Evolutionary conservation across 2,329 filamentous ascomycete genomes (phyloP).

Genomic region (Aspergillus sp.): DNA sequence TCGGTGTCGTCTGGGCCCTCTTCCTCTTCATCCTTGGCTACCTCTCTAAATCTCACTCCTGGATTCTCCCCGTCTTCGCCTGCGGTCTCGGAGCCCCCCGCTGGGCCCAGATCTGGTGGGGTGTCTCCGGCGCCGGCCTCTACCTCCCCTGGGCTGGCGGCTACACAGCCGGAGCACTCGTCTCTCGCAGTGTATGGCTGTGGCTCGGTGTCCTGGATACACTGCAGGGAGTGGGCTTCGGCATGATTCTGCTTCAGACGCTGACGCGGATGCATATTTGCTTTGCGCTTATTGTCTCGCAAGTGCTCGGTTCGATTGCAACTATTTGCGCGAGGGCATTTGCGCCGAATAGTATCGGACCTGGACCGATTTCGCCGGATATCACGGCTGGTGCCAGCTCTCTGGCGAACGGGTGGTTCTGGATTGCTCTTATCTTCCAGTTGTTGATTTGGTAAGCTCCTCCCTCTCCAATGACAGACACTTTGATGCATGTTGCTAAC

Average conservation of each 20-base stretch:
- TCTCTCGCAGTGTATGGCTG: slow-evolving; percentile 56
- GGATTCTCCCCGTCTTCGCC: slow-evolving; percentile 62
- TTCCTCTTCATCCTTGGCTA: slow-evolving; percentile 43
- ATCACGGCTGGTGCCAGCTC: slow-evolving; percentile 44
- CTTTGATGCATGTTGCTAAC: not conserved
- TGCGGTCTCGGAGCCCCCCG: slow-evolving; percentile 59
- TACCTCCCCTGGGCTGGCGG: slow-evolving; percentile 58
- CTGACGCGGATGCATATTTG: slow-evolving; percentile 59
- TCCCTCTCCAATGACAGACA: slow-evolving; percentile 30
- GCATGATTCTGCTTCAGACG: slow-evolving; percentile 62
- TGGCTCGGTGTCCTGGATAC: slow-evolving; percentile 62
- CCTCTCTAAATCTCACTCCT: slow-evolving; percentile 56
- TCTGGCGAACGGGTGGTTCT: slow-evolving; percentile 51
- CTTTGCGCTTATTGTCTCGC: slow-evolving; percentile 54
- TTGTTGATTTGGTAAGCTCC: slow-evolving; percentile 51
- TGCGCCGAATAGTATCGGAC: slow-evolving; percentile 55
- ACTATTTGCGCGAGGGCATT: slow-evolving; percentile 57
- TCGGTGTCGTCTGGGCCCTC: slow-evolving; percentile 51
- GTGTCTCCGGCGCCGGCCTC: slow-evolving; percentile 52
- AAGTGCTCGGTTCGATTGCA: slow-evolving; percentile 55
- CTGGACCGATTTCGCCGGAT: slow-evolving; percentile 57
- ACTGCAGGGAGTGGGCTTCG: slow-evolving; percentile 59
- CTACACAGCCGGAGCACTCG: slow-evolving; percentile 48
- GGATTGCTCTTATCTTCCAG: slow-evolving; percentile 54
- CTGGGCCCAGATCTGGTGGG: slow-evolving; percentile 64